Base-by-base conservation (phyloP, 2,329 filamentous ascomycete genomes). In the Aspergillus glaucus region DNA sequence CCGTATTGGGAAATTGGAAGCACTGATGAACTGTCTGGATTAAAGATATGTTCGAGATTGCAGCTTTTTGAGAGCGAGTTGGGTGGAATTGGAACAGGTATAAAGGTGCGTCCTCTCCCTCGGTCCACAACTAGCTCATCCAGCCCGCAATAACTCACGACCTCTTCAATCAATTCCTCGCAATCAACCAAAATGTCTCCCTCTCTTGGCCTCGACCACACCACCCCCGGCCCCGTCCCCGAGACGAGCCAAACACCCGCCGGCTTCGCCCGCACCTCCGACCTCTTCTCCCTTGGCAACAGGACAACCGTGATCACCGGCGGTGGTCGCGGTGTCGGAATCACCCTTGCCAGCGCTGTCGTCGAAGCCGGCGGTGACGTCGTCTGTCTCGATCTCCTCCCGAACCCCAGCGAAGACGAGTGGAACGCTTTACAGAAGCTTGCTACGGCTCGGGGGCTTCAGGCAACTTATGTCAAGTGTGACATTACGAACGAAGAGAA, bases 301-400 rank as follows among this genome's bases (percentile, higher is more conserved):
- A 67, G 65, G 52, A 68, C 65, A 9, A 57, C 63, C 41, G 61
- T 62, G 7, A 76, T 80, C 39, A 79, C 78, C 1, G 77, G 77
- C 6, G 77, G 73, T 39, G 76, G 70, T 7, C 72, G 75, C 14
- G 76, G 77, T 12, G 65, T 80, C 1, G 77, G 77, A 12, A 73
- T 79, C 37, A 73, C 71, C 15, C 67, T 79, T 12, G 72, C 77
- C 4, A 64, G 66, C 24, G 77, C 75, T 2, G 66, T 79, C 3
- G 58, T 76, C 42, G 76, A 79, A 54, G 73, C 75, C 12, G 74
- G 76, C 14, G 76, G 72, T 28, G 68, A 75, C 55, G 75, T 74
- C 41, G 74, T 72, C 6, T 77, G 74, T 51, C 59, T 79, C 10
- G 75, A 79, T 50, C 67, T 77, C 17, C 64, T 75, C 8, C 54